Percentiles rank a stretch among this genome's conserved stretches.
Evolutionary conservation across 306 rosid species (phyloP).

Genomic region (Medicago arabica): DNA sequence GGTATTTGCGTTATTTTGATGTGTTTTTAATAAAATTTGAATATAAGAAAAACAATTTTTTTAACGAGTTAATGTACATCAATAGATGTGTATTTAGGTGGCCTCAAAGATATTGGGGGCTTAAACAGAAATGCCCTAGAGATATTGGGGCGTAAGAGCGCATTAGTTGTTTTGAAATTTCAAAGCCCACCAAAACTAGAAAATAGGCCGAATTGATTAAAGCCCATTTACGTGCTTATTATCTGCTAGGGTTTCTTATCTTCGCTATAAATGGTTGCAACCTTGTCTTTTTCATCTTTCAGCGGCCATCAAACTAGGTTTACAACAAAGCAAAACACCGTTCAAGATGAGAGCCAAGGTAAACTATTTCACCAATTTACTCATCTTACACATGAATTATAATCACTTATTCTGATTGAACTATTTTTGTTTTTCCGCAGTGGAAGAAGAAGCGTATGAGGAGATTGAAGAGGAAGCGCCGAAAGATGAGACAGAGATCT

Average conservation of each 20-base stretch:
- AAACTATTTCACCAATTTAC: too few relatives aligned
- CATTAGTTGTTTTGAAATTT: too few relatives aligned
- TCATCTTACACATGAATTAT: not conserved
- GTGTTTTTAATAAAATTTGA: too few relatives aligned
- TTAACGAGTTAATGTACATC: too few relatives aligned
- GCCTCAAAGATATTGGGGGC: too few relatives aligned
- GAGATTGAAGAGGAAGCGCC: slow-evolving; percentile 87
- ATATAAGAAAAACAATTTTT: too few relatives aligned
- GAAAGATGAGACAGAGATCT: slow-evolving; percentile 95
- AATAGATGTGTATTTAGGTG: too few relatives aligned
- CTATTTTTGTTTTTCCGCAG: slow-evolving; percentile 2
- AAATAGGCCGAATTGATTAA: not conserved
- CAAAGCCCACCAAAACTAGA: too few relatives aligned
- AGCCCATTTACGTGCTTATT: slow-evolving; percentile 21
- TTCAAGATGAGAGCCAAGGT: slow-evolving; percentile 80
- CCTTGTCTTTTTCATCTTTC: not conserved
- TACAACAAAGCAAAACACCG: not conserved
- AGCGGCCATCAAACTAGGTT: slow-evolving; percentile 32
- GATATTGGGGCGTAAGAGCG: too few relatives aligned
- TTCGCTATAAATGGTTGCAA: slow-evolving; percentile 30
- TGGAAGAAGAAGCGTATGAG: slow-evolving; percentile 98
- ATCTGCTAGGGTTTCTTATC: slow-evolving; percentile 41
- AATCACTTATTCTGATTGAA: not conserved
- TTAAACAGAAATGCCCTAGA: too few relatives aligned
- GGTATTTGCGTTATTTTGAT: too few relatives aligned